Conservation (phyloP, 2,329 filamentous ascomycete species). For the Penicillium sp. region DNA sequence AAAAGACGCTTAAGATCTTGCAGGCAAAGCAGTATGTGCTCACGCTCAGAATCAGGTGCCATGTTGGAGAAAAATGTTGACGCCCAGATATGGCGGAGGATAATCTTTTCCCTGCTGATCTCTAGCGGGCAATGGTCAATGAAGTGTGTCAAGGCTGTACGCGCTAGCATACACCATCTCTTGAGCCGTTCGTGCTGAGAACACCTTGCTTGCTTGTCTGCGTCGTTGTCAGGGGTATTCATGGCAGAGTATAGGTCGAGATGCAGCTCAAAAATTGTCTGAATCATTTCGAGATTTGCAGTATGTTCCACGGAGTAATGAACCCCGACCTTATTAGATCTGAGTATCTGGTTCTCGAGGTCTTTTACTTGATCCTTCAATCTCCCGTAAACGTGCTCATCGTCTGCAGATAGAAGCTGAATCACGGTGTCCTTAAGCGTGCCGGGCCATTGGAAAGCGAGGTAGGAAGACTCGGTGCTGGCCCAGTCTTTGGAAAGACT, state of each 20-base stretch:
- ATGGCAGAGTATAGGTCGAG: conserved; percentile 69
- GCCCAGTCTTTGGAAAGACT: conserved; percentile 21
- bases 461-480: conserved; percentile 54
- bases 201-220: conserved; percentile 56
- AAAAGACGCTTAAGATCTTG: conserved; percentile 65
- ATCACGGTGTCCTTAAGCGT: conserved; percentile 60
- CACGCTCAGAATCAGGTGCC: conserved; percentile 59
- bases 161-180: conserved; percentile 64
- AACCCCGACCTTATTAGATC: conserved; percentile 27
- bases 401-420: conserved; percentile 58
- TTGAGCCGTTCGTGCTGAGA: conserved; percentile 63
- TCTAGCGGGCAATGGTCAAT: conserved; percentile 36
- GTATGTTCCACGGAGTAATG: conserved; percentile 38
- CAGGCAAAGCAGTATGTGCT: conserved; percentile 66
- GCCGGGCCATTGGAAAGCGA: conserved; percentile 59
- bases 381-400: conserved; percentile 57
- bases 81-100: conserved; percentile 69
- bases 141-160: conserved; percentile 56
- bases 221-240: conserved; percentile 63
- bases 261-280: conserved; percentile 70
- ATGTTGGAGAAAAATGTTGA: conserved; percentile 66
- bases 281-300: conserved; percentile 56
- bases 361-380: conserved; percentile 41
- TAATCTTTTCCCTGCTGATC: conserved; percentile 48
- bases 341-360: conserved; percentile 36